phyloP scores from a whole-genome alignment of 495 filamentous ascomycete genomes.

The Penicillium dipodomyicola region DNA sequence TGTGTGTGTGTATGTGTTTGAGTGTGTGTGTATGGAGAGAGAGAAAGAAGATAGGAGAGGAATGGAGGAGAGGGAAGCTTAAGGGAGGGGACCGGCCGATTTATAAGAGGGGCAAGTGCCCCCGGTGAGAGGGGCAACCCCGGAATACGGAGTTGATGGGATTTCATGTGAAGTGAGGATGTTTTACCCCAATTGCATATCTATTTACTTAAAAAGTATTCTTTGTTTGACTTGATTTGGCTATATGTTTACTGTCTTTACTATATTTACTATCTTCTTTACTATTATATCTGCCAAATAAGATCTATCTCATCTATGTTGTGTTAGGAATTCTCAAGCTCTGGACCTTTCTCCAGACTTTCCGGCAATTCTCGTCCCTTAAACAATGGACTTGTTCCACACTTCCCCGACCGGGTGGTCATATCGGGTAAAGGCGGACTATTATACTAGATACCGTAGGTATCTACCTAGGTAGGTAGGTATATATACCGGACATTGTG shows the following conservation, averaged over 20 bases:
- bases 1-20: conserved; percentile 7
- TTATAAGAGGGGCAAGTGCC: conserved; percentile 18
- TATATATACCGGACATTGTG: background rate
- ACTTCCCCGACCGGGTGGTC: conserved; percentile 13
- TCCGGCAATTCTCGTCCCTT: conserved; percentile 11
- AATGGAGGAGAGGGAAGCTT: conserved; percentile 19
- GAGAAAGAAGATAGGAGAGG: conserved; percentile 5
- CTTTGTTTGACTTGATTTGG: background rate
- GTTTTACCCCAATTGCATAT: too few relatives aligned
- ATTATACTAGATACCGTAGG: too few relatives aligned
- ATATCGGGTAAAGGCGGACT: conserved; percentile 23
- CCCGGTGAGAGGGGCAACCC: conserved; percentile 26
- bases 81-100: conserved; percentile 17
- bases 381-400: background rate
- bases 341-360: background rate
- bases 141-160: conserved; percentile 15
- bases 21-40: background rate
- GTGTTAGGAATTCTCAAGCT: background rate
- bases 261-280: background rate
- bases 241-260: background rate
- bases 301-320: background rate
- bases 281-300: background rate
- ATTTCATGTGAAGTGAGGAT: conserved; percentile 9
- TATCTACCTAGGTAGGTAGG: too few relatives aligned
- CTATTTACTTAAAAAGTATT: too few relatives aligned